Evolutionary conservation across 768 basidiomycete genomes (phyloP).

Genomic region (Termitomyces sp.): DNA sequence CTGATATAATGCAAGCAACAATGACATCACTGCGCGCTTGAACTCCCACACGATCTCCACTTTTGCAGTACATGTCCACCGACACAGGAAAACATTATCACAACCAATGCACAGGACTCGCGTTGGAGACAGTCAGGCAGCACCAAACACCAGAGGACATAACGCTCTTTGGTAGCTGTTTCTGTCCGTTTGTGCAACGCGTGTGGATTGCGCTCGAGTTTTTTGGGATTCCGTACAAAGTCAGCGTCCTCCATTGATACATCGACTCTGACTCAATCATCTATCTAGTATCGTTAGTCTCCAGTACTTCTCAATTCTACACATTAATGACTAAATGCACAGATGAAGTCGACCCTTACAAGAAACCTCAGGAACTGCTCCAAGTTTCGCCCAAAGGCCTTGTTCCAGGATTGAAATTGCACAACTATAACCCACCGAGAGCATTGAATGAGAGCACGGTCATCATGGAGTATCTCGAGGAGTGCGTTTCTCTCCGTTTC

Average conservation of each 20-base stretch:
- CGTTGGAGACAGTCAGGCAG: slow-evolving; percentile 49
- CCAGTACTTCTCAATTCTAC: too few relatives aligned
- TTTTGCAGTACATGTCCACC: background rate
- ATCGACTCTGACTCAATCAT: background rate
- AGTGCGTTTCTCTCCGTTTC: slow-evolving; percentile 35
- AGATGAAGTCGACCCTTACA: background rate
- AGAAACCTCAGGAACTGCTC: slow-evolving; percentile 75
- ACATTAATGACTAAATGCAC: background rate
- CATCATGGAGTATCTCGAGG: slow-evolving; percentile 75
- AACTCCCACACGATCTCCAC: too few relatives aligned
- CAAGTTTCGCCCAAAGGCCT: slow-evolving; percentile 64
- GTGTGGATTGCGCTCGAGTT: slow-evolving; percentile 75
- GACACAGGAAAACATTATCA: slow-evolving; percentile 29
- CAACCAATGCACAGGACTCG: slow-evolving; percentile 38
- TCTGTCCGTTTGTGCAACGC: slow-evolving; percentile 81
- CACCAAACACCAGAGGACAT: slow-evolving; percentile 48
- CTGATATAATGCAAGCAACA: too few relatives aligned
- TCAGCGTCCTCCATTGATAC: slow-evolving; percentile 14
- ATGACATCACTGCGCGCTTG: too few relatives aligned
- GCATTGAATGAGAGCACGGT: slow-evolving; percentile 77
- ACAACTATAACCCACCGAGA: slow-evolving; percentile 48
- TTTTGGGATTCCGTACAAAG: slow-evolving; percentile 67
- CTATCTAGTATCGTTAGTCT: background rate
- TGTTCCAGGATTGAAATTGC: slow-evolving; percentile 53
- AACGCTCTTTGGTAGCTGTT: slow-evolving; percentile 67